Percentiles rank a stretch among this genome's conserved stretches.
These are phyloP conservation scores for Collybia sordida DNA, from an alignment of 768 basidiomycete genomes.

Conservation along the genomic window DNA sequence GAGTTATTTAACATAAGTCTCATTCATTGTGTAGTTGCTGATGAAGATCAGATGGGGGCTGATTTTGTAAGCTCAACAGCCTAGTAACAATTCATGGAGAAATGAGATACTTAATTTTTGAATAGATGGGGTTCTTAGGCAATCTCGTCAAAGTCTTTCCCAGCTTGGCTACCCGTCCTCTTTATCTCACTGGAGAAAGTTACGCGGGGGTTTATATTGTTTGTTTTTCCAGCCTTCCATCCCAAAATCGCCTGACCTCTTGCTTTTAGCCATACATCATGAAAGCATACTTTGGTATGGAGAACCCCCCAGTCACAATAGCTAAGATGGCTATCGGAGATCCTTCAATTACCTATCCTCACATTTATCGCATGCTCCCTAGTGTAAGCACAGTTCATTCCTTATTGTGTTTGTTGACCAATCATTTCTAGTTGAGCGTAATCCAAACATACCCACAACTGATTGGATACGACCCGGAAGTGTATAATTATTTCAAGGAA, in stretches of 20 bases:
- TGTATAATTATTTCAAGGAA: conserved; percentile 65
- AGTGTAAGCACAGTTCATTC: conserved; percentile 38
- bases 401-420: background rate
- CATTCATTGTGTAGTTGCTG: conserved; percentile 34
- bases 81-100: background rate
- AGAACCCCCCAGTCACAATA: conserved; percentile 65
- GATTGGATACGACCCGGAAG: conserved; percentile 66
- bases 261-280: conserved; percentile 65
- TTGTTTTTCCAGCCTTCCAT: conserved; percentile 15
- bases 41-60: conserved; percentile 65
- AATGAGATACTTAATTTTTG: conserved; percentile 1
- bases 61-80: conserved; percentile 44
- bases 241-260: conserved; percentile 2
- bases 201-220: conserved; percentile 76
- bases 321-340: conserved; percentile 73
- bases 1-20: background rate
- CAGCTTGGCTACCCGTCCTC: conserved; percentile 60
- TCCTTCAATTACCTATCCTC: conserved; percentile 52
- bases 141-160: conserved; percentile 79
- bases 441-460: conserved; percentile 75
- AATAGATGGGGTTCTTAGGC: conserved; percentile 65
- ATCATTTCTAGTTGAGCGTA: conserved; percentile 41
- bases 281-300: conserved; percentile 64
- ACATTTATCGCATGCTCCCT: conserved; percentile 52
- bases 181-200: conserved; percentile 71